Conservation (phyloP, 345 rosid genomes). For the Gossypium anomalum region DNA sequence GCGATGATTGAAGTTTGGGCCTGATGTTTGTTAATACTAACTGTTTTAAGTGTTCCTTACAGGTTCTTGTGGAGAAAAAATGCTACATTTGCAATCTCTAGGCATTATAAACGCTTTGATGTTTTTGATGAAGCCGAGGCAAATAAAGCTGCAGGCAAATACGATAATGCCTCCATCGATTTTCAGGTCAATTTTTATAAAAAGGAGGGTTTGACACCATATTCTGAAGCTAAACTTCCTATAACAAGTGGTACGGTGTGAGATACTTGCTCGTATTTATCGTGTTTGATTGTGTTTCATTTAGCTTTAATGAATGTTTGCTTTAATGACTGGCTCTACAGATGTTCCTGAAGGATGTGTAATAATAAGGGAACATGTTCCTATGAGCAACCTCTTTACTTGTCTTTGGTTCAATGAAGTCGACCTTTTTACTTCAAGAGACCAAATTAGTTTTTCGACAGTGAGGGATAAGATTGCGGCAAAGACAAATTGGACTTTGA, state of each 20-base stretch:
- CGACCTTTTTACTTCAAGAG: constrained; percentile 93
- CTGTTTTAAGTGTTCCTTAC: constrained; percentile 16
- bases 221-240: constrained; percentile 80
- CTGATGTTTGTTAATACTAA: background rate
- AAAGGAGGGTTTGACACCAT: constrained; percentile 88
- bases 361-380: constrained; percentile 87
- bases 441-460: constrained; percentile 91
- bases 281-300: background rate
- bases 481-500: constrained; percentile 75
- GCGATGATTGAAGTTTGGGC: background rate
- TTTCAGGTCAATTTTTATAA: constrained; percentile 83
- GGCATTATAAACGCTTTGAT: constrained; percentile 86
- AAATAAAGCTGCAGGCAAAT: constrained; percentile 97
- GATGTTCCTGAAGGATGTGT: constrained; percentile 99
- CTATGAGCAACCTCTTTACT: constrained; percentile 82
- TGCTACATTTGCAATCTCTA: constrained; percentile 92
- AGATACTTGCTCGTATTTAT: constrained; percentile 9
- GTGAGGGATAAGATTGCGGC: constrained; percentile 83
- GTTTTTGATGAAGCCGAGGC: constrained; percentile 93
- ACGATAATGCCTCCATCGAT: constrained; percentile 83
- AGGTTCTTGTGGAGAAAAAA: constrained; percentile 98
- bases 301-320: background rate
- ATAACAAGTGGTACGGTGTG: constrained; percentile 74
- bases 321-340: constrained; percentile 34
- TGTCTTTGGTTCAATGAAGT: constrained; percentile 99